These are phyloP conservation scores for Echinosophora koreensis DNA, from an alignment of 306 rosid genomes.

Conservation along the genomic window DNA sequence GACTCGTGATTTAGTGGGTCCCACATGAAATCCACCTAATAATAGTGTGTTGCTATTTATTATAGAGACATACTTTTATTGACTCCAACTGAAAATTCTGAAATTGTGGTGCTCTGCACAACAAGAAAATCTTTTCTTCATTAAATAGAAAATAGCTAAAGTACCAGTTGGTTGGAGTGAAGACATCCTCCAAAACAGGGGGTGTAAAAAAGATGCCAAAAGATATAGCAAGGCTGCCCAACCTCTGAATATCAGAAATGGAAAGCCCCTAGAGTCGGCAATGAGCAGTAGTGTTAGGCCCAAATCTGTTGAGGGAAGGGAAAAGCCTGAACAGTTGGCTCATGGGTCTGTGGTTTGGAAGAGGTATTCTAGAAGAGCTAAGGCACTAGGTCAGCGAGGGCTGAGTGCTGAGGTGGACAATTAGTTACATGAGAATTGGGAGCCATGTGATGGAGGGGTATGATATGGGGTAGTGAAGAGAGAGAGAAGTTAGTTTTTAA, in stretches of 20 bases:
- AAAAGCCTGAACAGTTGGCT: no score
- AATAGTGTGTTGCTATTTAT: neutral
- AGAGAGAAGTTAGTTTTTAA: no score
- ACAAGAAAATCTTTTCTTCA: neutral
- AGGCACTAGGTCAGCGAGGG: no score
- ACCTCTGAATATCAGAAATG: neutral
- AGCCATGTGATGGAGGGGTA: no score
- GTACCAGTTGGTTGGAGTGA: neutral
- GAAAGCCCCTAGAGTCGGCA: neutral
- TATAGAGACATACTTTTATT: neutral
- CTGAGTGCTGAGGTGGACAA: no score
- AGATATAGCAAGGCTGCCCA: neutral
- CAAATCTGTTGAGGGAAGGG: no score
- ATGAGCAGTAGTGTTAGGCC: neutral
- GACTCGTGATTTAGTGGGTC: no score
- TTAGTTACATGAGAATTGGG: no score
- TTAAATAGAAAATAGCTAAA: conserved; percentile 8
- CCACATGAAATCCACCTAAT: no score
- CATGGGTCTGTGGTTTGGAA: no score
- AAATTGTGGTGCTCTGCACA: neutral
- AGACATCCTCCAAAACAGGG: neutral
- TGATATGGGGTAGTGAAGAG: no score
- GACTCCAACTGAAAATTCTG: neutral
- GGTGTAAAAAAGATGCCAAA: neutral
- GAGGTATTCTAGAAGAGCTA: no score